Percentiles rank a stretch among this genome's conserved stretches.
Conservation (phyloP, 192 early-diverging fungal species). For the Rhizophagus clarus region DNA sequence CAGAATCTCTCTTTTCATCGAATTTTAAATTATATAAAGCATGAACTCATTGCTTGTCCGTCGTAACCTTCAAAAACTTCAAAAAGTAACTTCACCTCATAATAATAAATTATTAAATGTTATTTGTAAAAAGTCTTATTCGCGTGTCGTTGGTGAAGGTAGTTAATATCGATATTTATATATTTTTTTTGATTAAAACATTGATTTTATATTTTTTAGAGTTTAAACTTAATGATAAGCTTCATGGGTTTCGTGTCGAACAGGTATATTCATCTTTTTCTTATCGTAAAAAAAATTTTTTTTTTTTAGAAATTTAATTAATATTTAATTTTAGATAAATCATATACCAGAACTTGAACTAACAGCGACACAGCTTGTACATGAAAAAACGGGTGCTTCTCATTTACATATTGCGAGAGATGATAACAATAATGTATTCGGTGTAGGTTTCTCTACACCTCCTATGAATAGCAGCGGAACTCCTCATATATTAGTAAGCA, state of each 20-base stretch:
- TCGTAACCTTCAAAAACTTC: background rate
- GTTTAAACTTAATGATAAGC: background rate
- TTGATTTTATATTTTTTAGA: background rate
- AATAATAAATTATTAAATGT: background rate
- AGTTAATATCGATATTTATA: background rate
- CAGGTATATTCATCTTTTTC: background rate
- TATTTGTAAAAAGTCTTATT: background rate
- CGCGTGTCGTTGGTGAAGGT: background rate
- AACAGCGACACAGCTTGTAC: constrained; percentile 72
- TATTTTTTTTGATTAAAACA: too few relatives aligned
- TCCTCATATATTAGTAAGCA: constrained; percentile 79
- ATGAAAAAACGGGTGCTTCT: constrained; percentile 77
- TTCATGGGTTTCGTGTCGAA: constrained; percentile 3
- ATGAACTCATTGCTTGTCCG: background rate
- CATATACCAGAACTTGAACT: constrained; percentile 77
- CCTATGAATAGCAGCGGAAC: constrained; percentile 82
- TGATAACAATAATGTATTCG: constrained; percentile 93
- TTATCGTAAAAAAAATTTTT: background rate
- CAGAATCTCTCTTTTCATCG: too few relatives aligned
- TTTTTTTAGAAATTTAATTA: background rate
- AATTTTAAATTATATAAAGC: too few relatives aligned
- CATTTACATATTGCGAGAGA: constrained; percentile 87
- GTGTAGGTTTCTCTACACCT: constrained; percentile 88
- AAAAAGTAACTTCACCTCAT: background rate
- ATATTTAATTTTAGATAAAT: constrained; percentile 42